Evolutionary conservation across 768 basidiomycete genomes (phyloP).

Genomic region (Lenzites betulinus): DNA sequence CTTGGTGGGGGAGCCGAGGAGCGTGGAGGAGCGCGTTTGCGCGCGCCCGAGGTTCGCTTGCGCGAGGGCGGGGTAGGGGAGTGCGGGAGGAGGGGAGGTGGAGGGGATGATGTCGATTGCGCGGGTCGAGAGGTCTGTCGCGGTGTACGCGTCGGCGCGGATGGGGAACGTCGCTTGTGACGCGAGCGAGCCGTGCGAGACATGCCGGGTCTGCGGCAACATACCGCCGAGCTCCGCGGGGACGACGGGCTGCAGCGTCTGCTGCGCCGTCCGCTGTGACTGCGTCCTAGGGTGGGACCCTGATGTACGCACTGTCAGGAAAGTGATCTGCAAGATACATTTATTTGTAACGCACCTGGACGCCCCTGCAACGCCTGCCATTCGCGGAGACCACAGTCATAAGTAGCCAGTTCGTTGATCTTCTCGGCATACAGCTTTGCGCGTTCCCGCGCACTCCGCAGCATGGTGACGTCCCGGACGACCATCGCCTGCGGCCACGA

Average conservation of each 20-base stretch:
- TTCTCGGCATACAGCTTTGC: slow-evolving; percentile 75
- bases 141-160: slow-evolving; percentile 74
- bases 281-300: slow-evolving; percentile 9
- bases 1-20: slow-evolving; percentile 35
- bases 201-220: slow-evolving; percentile 56
- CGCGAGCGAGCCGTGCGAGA: slow-evolving; percentile 69
- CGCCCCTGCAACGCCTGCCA: slow-evolving; percentile 65
- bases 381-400: slow-evolving; percentile 75
- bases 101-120: slow-evolving; percentile 51
- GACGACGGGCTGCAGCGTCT: neutral
- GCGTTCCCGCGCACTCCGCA: slow-evolving; percentile 63
- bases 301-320: neutral
- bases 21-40: slow-evolving; percentile 35
- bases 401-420: slow-evolving; percentile 77
- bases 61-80: slow-evolving; percentile 78
- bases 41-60: slow-evolving; percentile 35
- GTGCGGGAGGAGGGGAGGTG: slow-evolving; percentile 51
- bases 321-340: too few species aligned
- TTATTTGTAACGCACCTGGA: slow-evolving; percentile 44
- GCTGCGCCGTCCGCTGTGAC: slow-evolving; percentile 14
- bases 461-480: slow-evolving; percentile 61
- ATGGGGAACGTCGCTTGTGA: slow-evolving; percentile 81
- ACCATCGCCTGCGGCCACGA: slow-evolving; percentile 68
- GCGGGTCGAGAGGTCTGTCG: slow-evolving; percentile 68
- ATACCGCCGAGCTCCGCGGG: slow-evolving; percentile 15